Conservation (phyloP, 139 green algal species). For the Coelastrella sp. region DNA sequence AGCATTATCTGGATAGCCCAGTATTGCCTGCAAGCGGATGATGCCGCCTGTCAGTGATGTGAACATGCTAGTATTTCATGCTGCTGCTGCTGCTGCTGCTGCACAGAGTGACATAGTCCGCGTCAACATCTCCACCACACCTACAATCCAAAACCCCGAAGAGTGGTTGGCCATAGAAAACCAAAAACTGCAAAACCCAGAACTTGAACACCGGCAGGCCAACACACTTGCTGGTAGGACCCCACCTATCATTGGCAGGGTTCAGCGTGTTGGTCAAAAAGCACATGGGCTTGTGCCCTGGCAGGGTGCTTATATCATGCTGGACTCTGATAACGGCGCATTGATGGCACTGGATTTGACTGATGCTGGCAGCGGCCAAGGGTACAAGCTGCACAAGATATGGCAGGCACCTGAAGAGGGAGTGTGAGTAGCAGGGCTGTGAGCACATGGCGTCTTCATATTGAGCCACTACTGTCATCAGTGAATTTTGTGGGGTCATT, state of each 20-base stretch:
- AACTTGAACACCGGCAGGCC: not conserved
- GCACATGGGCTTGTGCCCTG: slow-evolving; percentile 73
- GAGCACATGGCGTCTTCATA: not conserved
- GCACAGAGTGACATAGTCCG: slow-evolving; percentile 61
- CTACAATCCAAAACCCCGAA: not conserved
- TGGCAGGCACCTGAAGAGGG: slow-evolving; percentile 29
- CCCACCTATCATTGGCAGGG: slow-evolving; percentile 7
- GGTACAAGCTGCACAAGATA: slow-evolving; percentile 2
- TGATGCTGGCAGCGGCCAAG: not conserved
- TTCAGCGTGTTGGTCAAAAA: slow-evolving; percentile 65
- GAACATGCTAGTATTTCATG: not conserved
- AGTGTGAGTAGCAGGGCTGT: slow-evolving; percentile 11
- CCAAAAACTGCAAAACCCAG: not conserved
- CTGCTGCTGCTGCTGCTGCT: slow-evolving; percentile 12
- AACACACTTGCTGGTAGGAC: not conserved
- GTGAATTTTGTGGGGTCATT: too few species aligned
- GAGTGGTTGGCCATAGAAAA: slow-evolving; percentile 15
- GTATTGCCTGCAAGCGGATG: too few species aligned
- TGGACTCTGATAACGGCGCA: slow-evolving; percentile 68
- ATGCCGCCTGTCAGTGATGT: too few species aligned
- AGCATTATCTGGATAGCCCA: too few species aligned
- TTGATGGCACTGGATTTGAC: slow-evolving; percentile 50
- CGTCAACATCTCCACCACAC: slow-evolving; percentile 54
- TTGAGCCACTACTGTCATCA: too few species aligned
- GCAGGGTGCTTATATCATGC: slow-evolving; percentile 60